phyloP scores from a whole-genome alignment of 2,329 filamentous ascomycete species.

The Pyrenophora teres region DNA sequence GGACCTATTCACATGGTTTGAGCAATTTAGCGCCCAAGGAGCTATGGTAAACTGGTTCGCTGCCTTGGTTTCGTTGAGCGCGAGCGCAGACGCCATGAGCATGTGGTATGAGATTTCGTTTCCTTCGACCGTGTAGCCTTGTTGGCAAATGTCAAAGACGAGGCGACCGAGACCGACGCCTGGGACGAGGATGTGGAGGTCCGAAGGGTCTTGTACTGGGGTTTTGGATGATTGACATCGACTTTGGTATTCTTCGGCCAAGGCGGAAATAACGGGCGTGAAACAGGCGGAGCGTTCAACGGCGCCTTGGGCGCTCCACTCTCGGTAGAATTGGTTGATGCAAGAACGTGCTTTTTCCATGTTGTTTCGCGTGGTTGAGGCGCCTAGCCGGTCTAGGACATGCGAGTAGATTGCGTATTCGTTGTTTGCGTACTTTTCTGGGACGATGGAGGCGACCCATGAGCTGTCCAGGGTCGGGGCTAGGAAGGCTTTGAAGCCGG shows the following conservation, averaged over 20 bases:
- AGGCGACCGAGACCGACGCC: conserved; percentile 87
- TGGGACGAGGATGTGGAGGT: conserved; percentile 76
- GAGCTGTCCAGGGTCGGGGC: conserved; percentile 39
- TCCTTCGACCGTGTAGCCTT: conserved; percentile 77
- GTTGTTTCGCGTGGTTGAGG: conserved; percentile 68
- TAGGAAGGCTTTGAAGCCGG: conserved; percentile 43
- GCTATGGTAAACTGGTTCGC: conserved; percentile 73
- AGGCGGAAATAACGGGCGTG: conserved; percentile 69
- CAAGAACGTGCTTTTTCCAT: conserved; percentile 92
- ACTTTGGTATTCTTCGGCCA: conserved; percentile 56
- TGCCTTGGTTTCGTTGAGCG: conserved; percentile 69
- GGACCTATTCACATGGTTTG: conserved; percentile 74
- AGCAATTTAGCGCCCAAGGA: conserved; percentile 87
- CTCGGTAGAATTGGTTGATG: conserved; percentile 89
- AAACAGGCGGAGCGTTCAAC: conserved; percentile 79
- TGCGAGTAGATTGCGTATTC: conserved; percentile 59
- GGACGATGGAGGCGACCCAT: conserved; percentile 40
- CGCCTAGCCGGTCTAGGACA: conserved; percentile 56
- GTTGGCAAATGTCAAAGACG: conserved; percentile 80
- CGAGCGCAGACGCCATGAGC: conserved; percentile 79
- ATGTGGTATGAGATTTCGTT: conserved; percentile 98
- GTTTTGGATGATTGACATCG: background rate
- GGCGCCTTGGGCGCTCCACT: conserved; percentile 83
- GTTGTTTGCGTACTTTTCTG: conserved; percentile 34
- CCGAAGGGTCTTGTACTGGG: conserved; percentile 29